Base-by-base conservation (phyloP, 129 eudicot genomes). In the Tagetes patula region DNA sequence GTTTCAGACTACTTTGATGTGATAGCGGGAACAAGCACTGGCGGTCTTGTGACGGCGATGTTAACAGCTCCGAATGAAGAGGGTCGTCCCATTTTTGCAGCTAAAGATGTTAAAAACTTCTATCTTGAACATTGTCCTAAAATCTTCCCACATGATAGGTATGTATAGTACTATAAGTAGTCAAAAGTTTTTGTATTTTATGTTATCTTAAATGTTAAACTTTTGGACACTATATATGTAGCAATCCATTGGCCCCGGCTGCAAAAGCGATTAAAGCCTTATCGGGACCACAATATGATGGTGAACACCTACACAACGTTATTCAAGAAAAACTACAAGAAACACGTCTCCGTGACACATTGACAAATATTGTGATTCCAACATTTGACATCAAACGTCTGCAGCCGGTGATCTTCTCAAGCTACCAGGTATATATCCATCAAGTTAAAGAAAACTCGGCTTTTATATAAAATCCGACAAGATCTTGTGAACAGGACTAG, bases 331-430 rank as follows among this genome's bases (percentile, higher is more conserved):
- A 42, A 10, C 54, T 84, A 53, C 40, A 60, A 47, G 61, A 71
- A 14, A 75, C 72, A 20, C 68, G 69, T 52, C 75, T 85, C 53
- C 70, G 71, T 20, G 79, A 88, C 3, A 74, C 87, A 4, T 47
- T 88, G 47, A 88, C 90, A 6, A 85, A 88, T 70, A 77, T 85
- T 0, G 87, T 87, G 14, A 87, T 87, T 50, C 89, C 93, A 13
- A 72, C 93, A 13, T 84, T 84, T 56, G 93, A 87, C 66, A 84
- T 84, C 32, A 77, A 74, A 69, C 5, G 8, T 6, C 10, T 74
- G 47, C 81, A 87, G 70, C 89, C 93, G 1, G 64, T 62, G 4
- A 80, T 85, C 49, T 87, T 87, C 80, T 82, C 87, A 38, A 77
- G 84, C 8, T 82, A 52, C 66, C 75, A 71, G 85, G 94, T 86